phyloP scores from a whole-genome alignment of 192 early-diverging fungal species.

The Chytriomyces hyalinus region DNA sequence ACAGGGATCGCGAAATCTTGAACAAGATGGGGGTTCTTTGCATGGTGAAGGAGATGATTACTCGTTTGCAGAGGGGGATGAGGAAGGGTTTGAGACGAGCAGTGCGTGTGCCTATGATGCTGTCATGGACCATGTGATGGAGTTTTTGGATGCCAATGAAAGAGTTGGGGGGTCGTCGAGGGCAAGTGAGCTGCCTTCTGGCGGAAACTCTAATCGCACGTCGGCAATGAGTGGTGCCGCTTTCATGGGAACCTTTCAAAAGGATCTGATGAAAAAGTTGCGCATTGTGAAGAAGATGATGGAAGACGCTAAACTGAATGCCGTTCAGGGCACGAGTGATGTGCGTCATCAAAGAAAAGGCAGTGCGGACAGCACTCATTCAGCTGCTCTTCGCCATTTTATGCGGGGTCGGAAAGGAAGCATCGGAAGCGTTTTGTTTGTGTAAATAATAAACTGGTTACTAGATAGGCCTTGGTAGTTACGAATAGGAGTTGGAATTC shows the following conservation, averaged over 20 bases:
- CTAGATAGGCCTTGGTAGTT: too few species aligned
- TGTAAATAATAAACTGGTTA: too few species aligned
- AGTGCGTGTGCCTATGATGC: neutral
- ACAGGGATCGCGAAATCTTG: neutral
- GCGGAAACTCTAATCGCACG: neutral
- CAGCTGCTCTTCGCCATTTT: constrained; percentile 55
- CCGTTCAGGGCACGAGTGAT: neutral
- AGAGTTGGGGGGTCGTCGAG: neutral
- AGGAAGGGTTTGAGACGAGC: neutral
- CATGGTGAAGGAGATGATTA: neutral
- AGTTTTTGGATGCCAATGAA: neutral
- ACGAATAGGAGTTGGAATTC: too few species aligned
- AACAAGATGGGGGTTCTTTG: neutral
- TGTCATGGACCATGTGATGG: neutral
- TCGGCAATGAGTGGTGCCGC: neutral
- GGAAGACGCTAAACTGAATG: neutral
- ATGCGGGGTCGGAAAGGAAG: constrained; percentile 51
- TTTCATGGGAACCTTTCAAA: neutral
- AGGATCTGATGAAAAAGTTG: neutral
- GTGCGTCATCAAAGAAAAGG: neutral
- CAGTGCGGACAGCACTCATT: neutral
- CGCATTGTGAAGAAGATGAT: neutral
- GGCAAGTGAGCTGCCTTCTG: neutral
- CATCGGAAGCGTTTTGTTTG: too few species aligned
- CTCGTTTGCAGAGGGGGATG: too few species aligned